Base-by-base conservation (phyloP, 2,329 filamentous ascomycete species). In the Diaporthe citri region DNA sequence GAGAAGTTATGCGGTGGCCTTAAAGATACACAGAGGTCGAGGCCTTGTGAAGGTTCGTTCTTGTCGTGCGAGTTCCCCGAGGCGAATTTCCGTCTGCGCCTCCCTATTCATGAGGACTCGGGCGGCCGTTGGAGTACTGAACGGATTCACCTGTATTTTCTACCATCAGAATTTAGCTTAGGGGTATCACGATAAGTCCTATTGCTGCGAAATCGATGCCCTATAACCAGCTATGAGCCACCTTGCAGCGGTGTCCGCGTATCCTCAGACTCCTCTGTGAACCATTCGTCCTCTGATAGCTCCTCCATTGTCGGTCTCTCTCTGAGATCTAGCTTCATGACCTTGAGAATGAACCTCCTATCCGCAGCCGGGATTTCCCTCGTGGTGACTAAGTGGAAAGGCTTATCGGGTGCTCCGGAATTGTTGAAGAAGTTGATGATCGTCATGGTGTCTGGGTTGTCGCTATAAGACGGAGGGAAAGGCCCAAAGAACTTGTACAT, bases 301-400 rank as follows among this genome's bases (percentile, higher is more conserved):
- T 78, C 73, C 55, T 78, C 77, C 15, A 78, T 77, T 9, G 77
- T 80, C n/a, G 79, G 80, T 70, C 79, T 75, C 52, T 80, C 78
- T 17, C 79, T 76, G 15, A 78, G 78, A 51, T 80, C 79, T 34
- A 81, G 56, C 75, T 81, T 80, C 76, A 81, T 78, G 71, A 80
- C 76, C 36, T 77, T 78, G 17, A 76, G 69, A 10, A 80, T 74
- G 71, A 81, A 80, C 43, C 67, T 66, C 46, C 76, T 79, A 36
- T 80, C 79, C 28, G 77, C 79, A 10, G 64, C 75, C 4, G 77
- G 74, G 28, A 82, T 55, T 51, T 80, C 78, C 34, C 71, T 75
- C 15, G 64, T 72, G 4, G 71, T 56, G 51, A 75, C 75, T 17
- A 72, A 59, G 36, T 73, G 43, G 51, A 81, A 80, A 25, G 79